Conservation (phyloP, 2,329 filamentous ascomycete genomes). For the Podosphaera xanthii region DNA sequence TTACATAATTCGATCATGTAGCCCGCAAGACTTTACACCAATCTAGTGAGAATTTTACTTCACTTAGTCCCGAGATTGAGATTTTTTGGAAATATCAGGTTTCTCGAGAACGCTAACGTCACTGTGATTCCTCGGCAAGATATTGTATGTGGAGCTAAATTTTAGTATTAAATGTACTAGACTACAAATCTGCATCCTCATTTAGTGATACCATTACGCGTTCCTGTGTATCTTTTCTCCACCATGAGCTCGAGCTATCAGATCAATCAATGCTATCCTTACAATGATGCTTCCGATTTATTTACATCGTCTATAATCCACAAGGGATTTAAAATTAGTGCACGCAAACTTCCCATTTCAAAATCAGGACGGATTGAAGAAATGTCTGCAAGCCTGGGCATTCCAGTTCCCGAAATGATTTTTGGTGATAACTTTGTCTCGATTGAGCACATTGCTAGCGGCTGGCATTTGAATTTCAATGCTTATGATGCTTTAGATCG, state of each 20-base stretch:
- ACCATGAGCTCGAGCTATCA: conserved; percentile 15
- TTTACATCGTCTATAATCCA: conserved; percentile 35
- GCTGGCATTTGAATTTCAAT: conserved; percentile 63
- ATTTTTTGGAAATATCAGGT: too few relatives aligned
- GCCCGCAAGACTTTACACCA: too few relatives aligned
- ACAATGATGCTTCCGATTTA: conserved; percentile 24
- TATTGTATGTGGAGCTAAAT: too few relatives aligned
- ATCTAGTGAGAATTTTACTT: too few relatives aligned
- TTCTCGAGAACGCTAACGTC: too few relatives aligned
- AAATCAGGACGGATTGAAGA: conserved; percentile 76
- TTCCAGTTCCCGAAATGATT: conserved; percentile 94
- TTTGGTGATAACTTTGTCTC: conserved; percentile 83
- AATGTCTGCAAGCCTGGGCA: conserved; percentile 56
- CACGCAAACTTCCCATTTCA: conserved; percentile 82
- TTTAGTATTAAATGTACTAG: too few relatives aligned
- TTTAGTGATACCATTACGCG: too few relatives aligned
- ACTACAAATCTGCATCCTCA: too few relatives aligned
- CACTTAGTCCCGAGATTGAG: too few relatives aligned
- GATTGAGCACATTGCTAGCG: conserved; percentile 48
- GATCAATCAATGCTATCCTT: conserved; percentile 30
- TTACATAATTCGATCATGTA: too few relatives aligned
- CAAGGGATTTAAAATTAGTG: conserved; percentile 49
- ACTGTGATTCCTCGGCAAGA: too few relatives aligned
- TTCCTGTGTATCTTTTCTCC: background rate
- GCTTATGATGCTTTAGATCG: conserved; percentile 69